Evolutionary conservation across 2,329 filamentous ascomycete genomes (phyloP).

Genomic region (Penicillium sp.): DNA sequence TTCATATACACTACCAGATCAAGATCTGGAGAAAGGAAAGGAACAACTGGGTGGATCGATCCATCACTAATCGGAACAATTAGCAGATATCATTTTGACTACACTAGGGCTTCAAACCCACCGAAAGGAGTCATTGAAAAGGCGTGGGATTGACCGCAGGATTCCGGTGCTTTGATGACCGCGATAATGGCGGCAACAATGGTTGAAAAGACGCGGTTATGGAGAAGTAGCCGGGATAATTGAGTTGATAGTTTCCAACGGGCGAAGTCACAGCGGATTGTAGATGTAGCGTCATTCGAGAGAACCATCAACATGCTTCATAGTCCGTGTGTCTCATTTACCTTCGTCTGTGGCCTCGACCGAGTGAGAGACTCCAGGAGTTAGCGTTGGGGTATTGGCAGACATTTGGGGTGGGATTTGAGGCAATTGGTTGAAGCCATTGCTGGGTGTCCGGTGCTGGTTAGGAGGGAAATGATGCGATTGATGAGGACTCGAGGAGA

Average conservation of each 20-base stretch:
- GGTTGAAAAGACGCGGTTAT: slow-evolving; percentile 4
- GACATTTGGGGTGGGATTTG: slow-evolving; percentile 48
- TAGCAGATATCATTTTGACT: background rate
- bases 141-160: slow-evolving; percentile 4
- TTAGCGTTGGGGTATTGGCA: slow-evolving; percentile 31
- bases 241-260: slow-evolving; percentile 7
- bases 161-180: slow-evolving; percentile 3
- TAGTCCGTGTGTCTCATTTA: slow-evolving; percentile 42
- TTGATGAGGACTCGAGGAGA: slow-evolving; percentile 65
- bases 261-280: slow-evolving; percentile 3
- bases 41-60: slow-evolving; percentile 11
- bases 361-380: slow-evolving; percentile 39
- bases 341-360: slow-evolving; percentile 48
- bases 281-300: slow-evolving; percentile 5
- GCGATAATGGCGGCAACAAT: slow-evolving; percentile 3
- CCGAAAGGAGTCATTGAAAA: slow-evolving; percentile 5
- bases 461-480: slow-evolving; percentile 61
- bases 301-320: slow-evolving; percentile 4
- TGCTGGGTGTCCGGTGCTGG: slow-evolving; percentile 56
- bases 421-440: slow-evolving; percentile 53
- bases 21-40: slow-evolving; percentile 6
- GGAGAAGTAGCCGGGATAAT: slow-evolving; percentile 2
- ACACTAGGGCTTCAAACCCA: background rate
- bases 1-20: slow-evolving; percentile 9
- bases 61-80: slow-evolving; percentile 8